Conservation (phyloP, 306 rosid species). For the Senna siamea region DNA sequence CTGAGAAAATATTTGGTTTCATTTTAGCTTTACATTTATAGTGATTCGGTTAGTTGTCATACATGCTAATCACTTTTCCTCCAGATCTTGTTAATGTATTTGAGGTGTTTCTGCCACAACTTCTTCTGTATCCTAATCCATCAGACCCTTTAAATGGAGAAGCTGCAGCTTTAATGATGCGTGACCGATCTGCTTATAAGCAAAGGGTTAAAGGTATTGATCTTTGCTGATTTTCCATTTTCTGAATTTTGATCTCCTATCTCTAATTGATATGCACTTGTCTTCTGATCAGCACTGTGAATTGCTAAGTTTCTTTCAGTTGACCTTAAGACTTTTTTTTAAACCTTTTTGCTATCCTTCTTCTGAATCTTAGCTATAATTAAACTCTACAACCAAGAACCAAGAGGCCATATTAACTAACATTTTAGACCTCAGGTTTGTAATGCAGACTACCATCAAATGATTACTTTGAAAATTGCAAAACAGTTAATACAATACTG, state of each 20-base stretch:
- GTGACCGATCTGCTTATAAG: conserved; percentile 53
- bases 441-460: background rate
- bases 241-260: conserved; percentile 24
- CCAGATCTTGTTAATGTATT: conserved; percentile 69
- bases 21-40: conserved; percentile 13
- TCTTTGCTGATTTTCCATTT: conserved; percentile 32
- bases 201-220: conserved; percentile 61
- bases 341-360: background rate
- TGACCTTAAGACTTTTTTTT: background rate
- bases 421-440: conserved; percentile 2
- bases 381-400: conserved; percentile 19
- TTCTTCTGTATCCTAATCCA: conserved; percentile 64
- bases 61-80: conserved; percentile 30
- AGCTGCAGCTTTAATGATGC: conserved; percentile 65
- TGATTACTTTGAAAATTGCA: background rate
- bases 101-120: conserved; percentile 66
- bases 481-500: too few species aligned
- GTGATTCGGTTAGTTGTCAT: conserved; percentile 19
- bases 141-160: conserved; percentile 68
- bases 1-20: conserved; percentile 5
- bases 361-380: conserved; percentile 10
- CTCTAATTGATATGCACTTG: background rate
- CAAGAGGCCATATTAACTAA: background rate
- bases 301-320: background rate
- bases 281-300: background rate